phyloP scores from a whole-genome alignment of 1,284 basidiomycete species.

The Cutaneotrichosporon sp. region DNA sequence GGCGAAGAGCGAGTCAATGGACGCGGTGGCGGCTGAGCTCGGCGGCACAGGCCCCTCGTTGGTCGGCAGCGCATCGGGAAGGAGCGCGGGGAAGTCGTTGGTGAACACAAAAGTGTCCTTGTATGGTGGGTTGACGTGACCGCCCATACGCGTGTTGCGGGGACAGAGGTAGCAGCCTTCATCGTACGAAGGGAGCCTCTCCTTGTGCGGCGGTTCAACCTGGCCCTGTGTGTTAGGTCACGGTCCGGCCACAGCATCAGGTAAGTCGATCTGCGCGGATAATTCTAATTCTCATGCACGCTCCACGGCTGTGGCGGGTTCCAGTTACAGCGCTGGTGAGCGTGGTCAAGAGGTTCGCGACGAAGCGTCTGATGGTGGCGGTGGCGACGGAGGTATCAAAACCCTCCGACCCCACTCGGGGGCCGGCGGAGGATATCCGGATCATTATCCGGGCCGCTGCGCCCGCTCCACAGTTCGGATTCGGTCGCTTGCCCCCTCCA shows the following conservation, averaged over 20 bases:
- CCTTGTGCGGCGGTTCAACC: conserved; percentile 64
- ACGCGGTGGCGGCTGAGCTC: conserved; percentile 55
- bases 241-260: not conserved
- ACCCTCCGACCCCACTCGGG: not conserved
- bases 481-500: not conserved
- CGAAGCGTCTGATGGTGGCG: not conserved
- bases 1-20: conserved; percentile 64
- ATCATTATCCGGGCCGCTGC: not conserved
- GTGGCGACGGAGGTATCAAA: too few species aligned
- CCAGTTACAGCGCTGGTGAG: too few species aligned
- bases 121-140: conserved; percentile 69
- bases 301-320: not conserved
- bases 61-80: conserved; percentile 54
- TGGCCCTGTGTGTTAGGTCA: conserved; percentile 70
- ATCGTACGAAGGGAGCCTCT: conserved; percentile 68
- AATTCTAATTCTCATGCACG: not conserved
- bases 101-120: conserved; percentile 68
- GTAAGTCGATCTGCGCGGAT: not conserved
- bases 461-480: not conserved
- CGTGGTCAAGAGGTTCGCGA: too few species aligned
- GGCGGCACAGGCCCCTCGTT: conserved; percentile 42
- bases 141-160: conserved; percentile 76
- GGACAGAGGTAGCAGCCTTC: conserved; percentile 86
- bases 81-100: conserved; percentile 84
- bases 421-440: not conserved